Evolutionary conservation across 176 grass and related monocot species (phyloP), one percentile per base, ranked within the genome.

Genomic region (Zizania latifolia): DNA sequence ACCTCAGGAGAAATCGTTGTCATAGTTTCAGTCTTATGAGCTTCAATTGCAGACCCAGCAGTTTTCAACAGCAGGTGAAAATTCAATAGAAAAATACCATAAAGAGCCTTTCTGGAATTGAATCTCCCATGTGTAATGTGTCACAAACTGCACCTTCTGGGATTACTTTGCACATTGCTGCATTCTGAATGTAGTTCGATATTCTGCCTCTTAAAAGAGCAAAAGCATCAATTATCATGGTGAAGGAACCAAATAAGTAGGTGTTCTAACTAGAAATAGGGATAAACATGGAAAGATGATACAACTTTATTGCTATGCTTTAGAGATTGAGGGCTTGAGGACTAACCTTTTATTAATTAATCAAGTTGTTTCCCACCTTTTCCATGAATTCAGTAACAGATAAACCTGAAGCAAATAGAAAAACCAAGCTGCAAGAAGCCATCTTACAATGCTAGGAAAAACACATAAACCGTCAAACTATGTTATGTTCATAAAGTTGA

Each of bases 41-140:
- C 7, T 53, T 21, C n/a, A 51, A 15, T 68, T 68, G 38, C 3
- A 6, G n/a, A 24, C 51, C 14, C 45, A 79, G 8, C 36, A 4
- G 65, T 45, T 72, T 16, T 37, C 3, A 58, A 45, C 26, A 34
- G 8, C 22, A 63, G 3, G 30, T 53, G 17, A 28, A 38, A 10
- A 48, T 56, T 10, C 53, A 63, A 19, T 31, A 39, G 6, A 45
- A 65, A 65, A 82, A 71, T 50, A 58, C 48, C 17, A 77, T 45
- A 39, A 8, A n/a, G 2, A 7, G 4, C 44, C 56, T 54, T 14
- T 65, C 8, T 21, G 3, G 17, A 68, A 24, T 71, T 30, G 14
- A 26, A 29, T 54, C 19, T 64, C 8, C 32, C 36, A 45, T 6
- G n/a, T 50, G 16, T 12, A 10, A 43, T 58, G 35, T 11, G 23